Base-by-base conservation (phyloP, 202 grass and related monocot species). In the Brachypodium distachyon region DNA sequence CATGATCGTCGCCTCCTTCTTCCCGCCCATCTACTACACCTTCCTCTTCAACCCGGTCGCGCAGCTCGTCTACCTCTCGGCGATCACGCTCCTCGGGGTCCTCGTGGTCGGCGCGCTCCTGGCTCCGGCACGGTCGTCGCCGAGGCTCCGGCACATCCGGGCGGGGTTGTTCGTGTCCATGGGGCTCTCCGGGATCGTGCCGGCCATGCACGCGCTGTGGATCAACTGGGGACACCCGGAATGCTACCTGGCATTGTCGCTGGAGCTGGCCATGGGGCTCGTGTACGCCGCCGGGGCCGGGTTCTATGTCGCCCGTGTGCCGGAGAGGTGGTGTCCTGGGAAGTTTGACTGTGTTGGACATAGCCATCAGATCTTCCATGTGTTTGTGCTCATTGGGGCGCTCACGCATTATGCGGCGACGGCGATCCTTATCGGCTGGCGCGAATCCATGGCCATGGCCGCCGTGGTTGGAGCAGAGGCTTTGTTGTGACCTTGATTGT, bases 351-450 rank as follows among this genome's bases (percentile, higher is more conserved):
- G 90, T 29, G 84, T 97, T 0, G 91, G 94, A 0, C 94, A 97
- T 29, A 97, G 91, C 73, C 94, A 97, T 52, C 91, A 94, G 89
- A 93, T 97, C 74, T 97, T 97, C 77, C 94, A 97, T 29, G 88
- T 92, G 31, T 76, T 97, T 52, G 95, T 98, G 29, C 84, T 98
- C 67, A 61, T 66, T 67, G 94, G 91, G 11, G 94, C 94, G 23
- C 76, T 97, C 57, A 88, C 78, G 56, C 94, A 97, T 67, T 90
- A 94, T 57, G 79, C 61, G 23, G 91, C 94, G 44, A 91, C 86
- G 9, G 67, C 54, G 8, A 79, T 97, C 61, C 73, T 97, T 23
- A 76, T 97, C 76, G 38, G 50, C 68, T 94, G 95, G 95, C 89
- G 89, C 12, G 82, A 90, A 34, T 62, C 71, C 1, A 34, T 67